These are phyloP conservation scores for Phaeomoniella chlamydospora DNA, from an alignment of 2,329 filamentous ascomycete genomes.

Conservation along the genomic window DNA sequence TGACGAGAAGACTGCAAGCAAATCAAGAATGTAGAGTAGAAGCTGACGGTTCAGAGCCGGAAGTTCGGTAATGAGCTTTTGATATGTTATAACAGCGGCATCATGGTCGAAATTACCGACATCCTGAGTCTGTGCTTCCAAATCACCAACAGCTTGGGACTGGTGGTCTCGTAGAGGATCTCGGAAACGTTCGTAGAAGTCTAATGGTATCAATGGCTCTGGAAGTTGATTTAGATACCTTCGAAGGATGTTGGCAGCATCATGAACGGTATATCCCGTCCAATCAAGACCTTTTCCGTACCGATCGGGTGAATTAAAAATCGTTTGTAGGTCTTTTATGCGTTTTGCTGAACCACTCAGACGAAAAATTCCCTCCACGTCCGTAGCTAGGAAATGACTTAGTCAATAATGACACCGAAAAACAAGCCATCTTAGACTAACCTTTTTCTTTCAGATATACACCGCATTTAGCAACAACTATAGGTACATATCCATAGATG, in stretches of 20 bases:
- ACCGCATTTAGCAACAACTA: slow-evolving; percentile 95
- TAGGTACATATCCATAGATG: slow-evolving; percentile 96
- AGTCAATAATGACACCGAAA: slow-evolving; percentile 15
- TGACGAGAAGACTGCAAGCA: slow-evolving; percentile 90
- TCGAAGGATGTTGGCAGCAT: slow-evolving; percentile 90
- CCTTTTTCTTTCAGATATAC: slow-evolving; percentile 97
- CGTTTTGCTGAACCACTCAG: slow-evolving; percentile 92
- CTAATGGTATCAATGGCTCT: slow-evolving; percentile 88
- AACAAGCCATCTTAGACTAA: slow-evolving; percentile 34
- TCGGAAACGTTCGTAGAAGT: slow-evolving; percentile 84
- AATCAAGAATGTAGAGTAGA: slow-evolving; percentile 85
- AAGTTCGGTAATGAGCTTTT: slow-evolving; percentile 80
- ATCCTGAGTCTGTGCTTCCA: slow-evolving; percentile 52
- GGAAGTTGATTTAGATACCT: slow-evolving; percentile 93
- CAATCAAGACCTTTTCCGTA: slow-evolving; percentile 96
- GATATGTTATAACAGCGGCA: slow-evolving; percentile 68
- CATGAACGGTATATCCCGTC: slow-evolving; percentile 95
- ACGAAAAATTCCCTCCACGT: slow-evolving; percentile 91
- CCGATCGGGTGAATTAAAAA: slow-evolving; percentile 86
- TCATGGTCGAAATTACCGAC: slow-evolving; percentile 60
- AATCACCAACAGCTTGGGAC: slow-evolving; percentile 54
- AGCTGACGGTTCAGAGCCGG: slow-evolving; percentile 88
- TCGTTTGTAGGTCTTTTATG: slow-evolving; percentile 86
- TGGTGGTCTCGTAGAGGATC: slow-evolving; percentile 61
- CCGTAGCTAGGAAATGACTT: slow-evolving; percentile 55